Evolutionary conservation across 257 asterid species (phyloP), one percentile per base, ranked within the genome.

Genomic region (Solanum ahanhuiri): DNA sequence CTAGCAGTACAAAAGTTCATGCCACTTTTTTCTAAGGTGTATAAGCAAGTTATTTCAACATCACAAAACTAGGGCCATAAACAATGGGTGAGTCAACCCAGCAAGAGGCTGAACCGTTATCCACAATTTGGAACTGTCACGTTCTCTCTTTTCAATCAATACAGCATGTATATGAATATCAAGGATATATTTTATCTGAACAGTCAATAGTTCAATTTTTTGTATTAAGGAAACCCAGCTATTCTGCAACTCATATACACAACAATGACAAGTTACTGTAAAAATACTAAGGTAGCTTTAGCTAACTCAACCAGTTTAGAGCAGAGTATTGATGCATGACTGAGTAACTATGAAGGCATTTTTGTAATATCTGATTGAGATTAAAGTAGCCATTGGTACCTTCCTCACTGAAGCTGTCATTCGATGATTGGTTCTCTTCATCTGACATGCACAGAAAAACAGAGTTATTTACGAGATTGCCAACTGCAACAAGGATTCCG

Each of bases 401-500:
- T 95, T 97, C 98, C 86, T 92, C 97, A 17, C 90, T 88, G 87
- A 87, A 90, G 88, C 85, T 92, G 92, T 89, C 93, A 89, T 88
- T 90, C 30, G 93, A 87, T 81, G 90, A 86, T 81, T 87, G 94
- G 88, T 91, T 90, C 90, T 93, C 99, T 90, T 95, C 98, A 89
- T 91, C 93, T 58, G 99, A 95, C 85, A 91, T 88, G 89, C 91
- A 93, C 45, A 92, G 90, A 87, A 96, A 94, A 66, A 96, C 98
- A 9, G 99, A 95, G 89, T 90, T 95, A 90, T 93, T 96, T 69
- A 96, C 99, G 82, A 96, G 98, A 91, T 96, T 96, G 57, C 98
- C 99, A 87, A 96, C 97, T 87, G 99, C 99, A 84, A 96, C 96
- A 87, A 96, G 97, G 91, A 95, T 91, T 88, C 99, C 99, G 69